Evolutionary conservation across 371 early-diverging fungal species (phyloP).

Genomic region (Mucor piriformis): DNA sequence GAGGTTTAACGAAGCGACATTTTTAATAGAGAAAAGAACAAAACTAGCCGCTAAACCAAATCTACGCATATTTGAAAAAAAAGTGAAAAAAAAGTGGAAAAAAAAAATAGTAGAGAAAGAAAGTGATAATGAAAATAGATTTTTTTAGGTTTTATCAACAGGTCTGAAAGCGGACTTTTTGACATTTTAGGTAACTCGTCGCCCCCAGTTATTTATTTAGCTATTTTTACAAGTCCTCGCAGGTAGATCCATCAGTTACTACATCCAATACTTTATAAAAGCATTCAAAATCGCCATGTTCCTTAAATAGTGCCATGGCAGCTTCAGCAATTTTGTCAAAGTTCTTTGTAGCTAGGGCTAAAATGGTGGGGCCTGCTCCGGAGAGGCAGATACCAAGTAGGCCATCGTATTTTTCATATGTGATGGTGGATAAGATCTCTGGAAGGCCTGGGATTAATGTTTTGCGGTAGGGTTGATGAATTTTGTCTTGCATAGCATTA

Average conservation of each 20-base stretch:
- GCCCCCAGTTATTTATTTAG: not conserved
- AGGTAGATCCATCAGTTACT: slow-evolving; percentile 68
- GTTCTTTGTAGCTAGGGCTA: slow-evolving; percentile 81
- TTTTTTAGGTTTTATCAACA: slow-evolving; percentile 3
- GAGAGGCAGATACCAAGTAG: slow-evolving; percentile 91
- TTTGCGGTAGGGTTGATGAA: slow-evolving; percentile 94
- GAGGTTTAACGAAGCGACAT: slow-evolving; percentile 18
- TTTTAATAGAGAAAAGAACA: slow-evolving; percentile 1
- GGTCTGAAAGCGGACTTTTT: slow-evolving; percentile 2
- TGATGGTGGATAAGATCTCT: slow-evolving; percentile 76
- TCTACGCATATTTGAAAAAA: not conserved
- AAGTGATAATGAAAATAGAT: not conserved
- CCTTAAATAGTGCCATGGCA: slow-evolving; percentile 67
- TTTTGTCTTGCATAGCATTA: slow-evolving; percentile 91
- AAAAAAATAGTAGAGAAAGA: slow-evolving; percentile 3
- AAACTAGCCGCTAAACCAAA: not conserved
- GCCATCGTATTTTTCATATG: slow-evolving; percentile 77
- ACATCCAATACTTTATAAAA: slow-evolving; percentile 78
- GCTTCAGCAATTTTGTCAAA: slow-evolving; percentile 75
- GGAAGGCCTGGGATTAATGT: slow-evolving; percentile 91
- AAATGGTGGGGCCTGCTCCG: slow-evolving; percentile 96
- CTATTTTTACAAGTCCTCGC: slow-evolving; percentile 21
- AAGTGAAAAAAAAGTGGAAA: slow-evolving; percentile 2
- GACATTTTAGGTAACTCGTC: not conserved
- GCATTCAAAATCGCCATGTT: slow-evolving; percentile 68